Conservation (phyloP, 2,329 filamentous ascomycete genomes). For the Capronia coronata region DNA sequence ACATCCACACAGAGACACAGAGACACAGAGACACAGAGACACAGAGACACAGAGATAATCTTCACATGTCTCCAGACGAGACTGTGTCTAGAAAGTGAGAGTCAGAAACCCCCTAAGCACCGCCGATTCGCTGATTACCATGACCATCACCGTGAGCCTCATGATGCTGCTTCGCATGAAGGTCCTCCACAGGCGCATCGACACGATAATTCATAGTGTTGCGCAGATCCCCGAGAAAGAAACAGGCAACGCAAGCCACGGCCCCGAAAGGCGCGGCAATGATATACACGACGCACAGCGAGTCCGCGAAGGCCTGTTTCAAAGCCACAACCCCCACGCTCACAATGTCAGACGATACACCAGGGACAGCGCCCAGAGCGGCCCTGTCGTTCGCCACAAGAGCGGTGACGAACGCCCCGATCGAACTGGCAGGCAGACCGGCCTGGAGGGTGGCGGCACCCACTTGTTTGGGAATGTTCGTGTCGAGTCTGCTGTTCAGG, state of each 20-base stretch:
- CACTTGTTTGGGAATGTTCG: slow-evolving; percentile 17
- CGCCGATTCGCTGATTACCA: not conserved
- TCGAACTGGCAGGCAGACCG: slow-evolving; percentile 14
- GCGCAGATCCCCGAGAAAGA: slow-evolving; percentile 22
- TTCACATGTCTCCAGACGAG: no score
- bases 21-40: no score
- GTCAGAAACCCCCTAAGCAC: no score
- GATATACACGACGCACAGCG: slow-evolving; percentile 20
- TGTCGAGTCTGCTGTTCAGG: slow-evolving; percentile 11
- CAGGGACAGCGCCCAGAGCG: slow-evolving; percentile 9
- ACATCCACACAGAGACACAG: no score
- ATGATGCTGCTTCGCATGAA: slow-evolving; percentile 20
- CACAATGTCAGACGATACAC: slow-evolving; percentile 16
- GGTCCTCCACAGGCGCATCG: slow-evolving; percentile 24
- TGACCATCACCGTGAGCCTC: not conserved
- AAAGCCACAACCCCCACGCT: slow-evolving; percentile 5
- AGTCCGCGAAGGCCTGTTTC: slow-evolving; percentile 24
- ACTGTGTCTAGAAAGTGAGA: no score
- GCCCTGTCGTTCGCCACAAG: slow-evolving; percentile 17
- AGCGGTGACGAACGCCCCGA: slow-evolving; percentile 16
- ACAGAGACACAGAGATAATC: no score
- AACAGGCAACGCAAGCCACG: slow-evolving; percentile 18
- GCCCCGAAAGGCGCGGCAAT: slow-evolving; percentile 22
- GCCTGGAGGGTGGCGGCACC: slow-evolving; percentile 12
- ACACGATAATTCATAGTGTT: slow-evolving; percentile 26